phyloP scores from a whole-genome alignment of 768 basidiomycete genomes.

The Agrocybe pediades region DNA sequence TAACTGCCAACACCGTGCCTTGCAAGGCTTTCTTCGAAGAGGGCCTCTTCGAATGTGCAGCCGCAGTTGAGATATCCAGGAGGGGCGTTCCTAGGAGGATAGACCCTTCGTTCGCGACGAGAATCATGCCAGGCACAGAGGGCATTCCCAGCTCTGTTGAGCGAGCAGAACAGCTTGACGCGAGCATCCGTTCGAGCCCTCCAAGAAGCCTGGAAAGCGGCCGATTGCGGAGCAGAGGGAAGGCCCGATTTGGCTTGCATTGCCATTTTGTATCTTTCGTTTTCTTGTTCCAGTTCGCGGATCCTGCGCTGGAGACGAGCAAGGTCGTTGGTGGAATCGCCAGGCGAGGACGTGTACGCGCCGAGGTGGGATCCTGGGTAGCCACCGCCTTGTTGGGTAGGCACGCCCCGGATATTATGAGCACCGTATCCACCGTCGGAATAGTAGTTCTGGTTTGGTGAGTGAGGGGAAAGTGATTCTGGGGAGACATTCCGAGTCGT shows the following conservation, averaged over 20 bases:
- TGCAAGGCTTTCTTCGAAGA: conserved; percentile 83
- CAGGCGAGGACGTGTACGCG: conserved; percentile 20
- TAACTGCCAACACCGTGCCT: conserved; percentile 83
- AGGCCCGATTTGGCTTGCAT: conserved; percentile 25
- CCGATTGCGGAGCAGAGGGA: conserved; percentile 36
- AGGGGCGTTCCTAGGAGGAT: conserved; percentile 81
- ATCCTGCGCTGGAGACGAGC: conserved; percentile 56
- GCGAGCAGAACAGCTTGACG: conserved; percentile 69
- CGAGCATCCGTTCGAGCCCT: conserved; percentile 74
- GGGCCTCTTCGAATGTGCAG: conserved; percentile 80
- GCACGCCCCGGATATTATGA: conserved; percentile 7
- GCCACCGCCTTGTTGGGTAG: conserved; percentile 11
- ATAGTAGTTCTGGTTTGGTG: conserved; percentile 24
- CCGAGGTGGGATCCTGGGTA: conserved; percentile 18
- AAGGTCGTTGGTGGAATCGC: conserved; percentile 33
- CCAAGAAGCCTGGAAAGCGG: conserved; percentile 66
- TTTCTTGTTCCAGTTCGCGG: conserved; percentile 63
- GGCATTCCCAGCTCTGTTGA: conserved; percentile 87
- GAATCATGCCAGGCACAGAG: conserved; percentile 92
- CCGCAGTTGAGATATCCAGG: conserved; percentile 82
- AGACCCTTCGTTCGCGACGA: conserved; percentile 74
- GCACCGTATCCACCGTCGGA: conserved; percentile 7
- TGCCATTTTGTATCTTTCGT: conserved; percentile 45
- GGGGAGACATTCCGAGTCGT: conserved; percentile 38
- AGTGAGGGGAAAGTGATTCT: conserved; percentile 39